A percentile compares a stretch with the other conserved stretches of the same genome.
These are phyloP conservation scores for Neonectria sp. DNA, from an alignment of 2,329 filamentous ascomycete genomes.

Conservation along the genomic window DNA sequence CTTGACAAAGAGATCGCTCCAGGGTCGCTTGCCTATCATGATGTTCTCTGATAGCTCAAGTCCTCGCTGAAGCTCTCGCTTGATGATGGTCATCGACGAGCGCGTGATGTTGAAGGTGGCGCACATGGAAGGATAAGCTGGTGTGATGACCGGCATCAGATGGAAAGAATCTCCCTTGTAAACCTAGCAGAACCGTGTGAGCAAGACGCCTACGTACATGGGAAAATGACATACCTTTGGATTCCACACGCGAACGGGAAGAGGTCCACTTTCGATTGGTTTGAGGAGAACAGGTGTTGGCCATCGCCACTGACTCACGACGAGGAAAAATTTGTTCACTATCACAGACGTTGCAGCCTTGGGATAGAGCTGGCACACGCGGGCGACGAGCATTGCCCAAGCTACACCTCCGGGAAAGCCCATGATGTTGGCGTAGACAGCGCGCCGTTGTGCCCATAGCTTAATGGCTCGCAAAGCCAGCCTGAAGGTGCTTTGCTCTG, in stretches of 20 bases:
- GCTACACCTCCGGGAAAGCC: slow-evolving; percentile 97
- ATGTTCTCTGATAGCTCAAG: slow-evolving; percentile 85
- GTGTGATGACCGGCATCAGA: slow-evolving; percentile 98
- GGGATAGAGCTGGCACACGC: slow-evolving; percentile 96
- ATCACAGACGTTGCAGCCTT: slow-evolving; percentile 91
- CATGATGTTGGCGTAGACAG: slow-evolving; percentile 96
- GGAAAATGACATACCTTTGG: slow-evolving; percentile 74
- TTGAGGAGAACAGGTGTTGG: slow-evolving; percentile 94
- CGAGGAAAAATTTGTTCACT: slow-evolving; percentile 93
- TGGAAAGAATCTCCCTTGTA: slow-evolving; percentile 88
- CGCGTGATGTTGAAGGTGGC: slow-evolving; percentile 93
- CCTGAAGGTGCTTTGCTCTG: slow-evolving; percentile 90
- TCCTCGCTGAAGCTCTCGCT: slow-evolving; percentile 85
- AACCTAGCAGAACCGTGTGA: slow-evolving; percentile 61
- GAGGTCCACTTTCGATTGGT: slow-evolving; percentile 83
- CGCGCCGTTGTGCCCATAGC: slow-evolving; percentile 93
- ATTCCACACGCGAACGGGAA: slow-evolving; percentile 94
- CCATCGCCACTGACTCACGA: slow-evolving; percentile 94
- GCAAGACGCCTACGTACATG: neutral
- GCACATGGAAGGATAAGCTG: slow-evolving; percentile 98
- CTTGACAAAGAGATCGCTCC: slow-evolving; percentile 90
- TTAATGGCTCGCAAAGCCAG: slow-evolving; percentile 93
- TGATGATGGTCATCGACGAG: slow-evolving; percentile 88
- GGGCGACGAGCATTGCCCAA: slow-evolving; percentile 97
- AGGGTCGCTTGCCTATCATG: slow-evolving; percentile 80